phyloP scores from a whole-genome alignment of 2,329 filamentous ascomycete species.

The Nigrospora oryzae region DNA sequence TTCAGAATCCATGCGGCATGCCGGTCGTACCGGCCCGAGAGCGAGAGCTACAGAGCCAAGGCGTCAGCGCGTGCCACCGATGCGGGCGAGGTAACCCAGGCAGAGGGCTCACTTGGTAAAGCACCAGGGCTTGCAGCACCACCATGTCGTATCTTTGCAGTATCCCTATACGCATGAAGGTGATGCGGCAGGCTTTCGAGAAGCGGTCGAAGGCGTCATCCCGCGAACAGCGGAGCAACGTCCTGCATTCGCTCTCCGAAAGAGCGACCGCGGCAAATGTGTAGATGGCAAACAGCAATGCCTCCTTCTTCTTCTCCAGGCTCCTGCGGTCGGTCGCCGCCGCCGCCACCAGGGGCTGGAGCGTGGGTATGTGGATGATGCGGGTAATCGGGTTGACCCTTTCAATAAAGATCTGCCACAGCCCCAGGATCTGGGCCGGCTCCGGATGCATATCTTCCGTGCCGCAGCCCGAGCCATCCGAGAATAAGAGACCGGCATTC shows the following conservation, averaged over 20 bases:
- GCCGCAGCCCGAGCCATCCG: conserved; percentile 27
- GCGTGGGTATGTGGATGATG: conserved; percentile 60
- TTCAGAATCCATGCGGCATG: conserved; percentile 54
- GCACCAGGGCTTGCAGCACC: conserved; percentile 48
- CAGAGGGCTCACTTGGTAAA: conserved; percentile 40
- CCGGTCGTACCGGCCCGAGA: conserved; percentile 49
- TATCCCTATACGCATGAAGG: conserved; percentile 46
- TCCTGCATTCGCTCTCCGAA: conserved; percentile 42
- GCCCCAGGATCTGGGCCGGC: conserved; percentile 55
- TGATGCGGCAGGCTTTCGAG: conserved; percentile 39
- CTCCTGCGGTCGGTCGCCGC: conserved; percentile 47
- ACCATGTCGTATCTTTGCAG: conserved; percentile 49
- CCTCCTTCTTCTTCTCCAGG: conserved; percentile 50
- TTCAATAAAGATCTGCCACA: conserved; percentile 70
- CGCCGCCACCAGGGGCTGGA: conserved; percentile 58
- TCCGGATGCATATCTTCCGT: conserved; percentile 52
- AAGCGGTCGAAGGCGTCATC: conserved; percentile 43
- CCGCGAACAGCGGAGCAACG: conserved; percentile 40
- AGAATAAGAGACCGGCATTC: conserved; percentile 41
- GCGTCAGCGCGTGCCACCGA: too few species aligned
- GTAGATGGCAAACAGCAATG: conserved; percentile 59
- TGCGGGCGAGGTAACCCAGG: background rate
- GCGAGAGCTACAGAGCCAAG: conserved; percentile 32
- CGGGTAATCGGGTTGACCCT: conserved; percentile 56
- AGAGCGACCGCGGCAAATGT: conserved; percentile 50